Evolutionary conservation across 1,139 yeast genomes (phyloP).

Genomic region (Magnusiomyces sp.): DNA sequence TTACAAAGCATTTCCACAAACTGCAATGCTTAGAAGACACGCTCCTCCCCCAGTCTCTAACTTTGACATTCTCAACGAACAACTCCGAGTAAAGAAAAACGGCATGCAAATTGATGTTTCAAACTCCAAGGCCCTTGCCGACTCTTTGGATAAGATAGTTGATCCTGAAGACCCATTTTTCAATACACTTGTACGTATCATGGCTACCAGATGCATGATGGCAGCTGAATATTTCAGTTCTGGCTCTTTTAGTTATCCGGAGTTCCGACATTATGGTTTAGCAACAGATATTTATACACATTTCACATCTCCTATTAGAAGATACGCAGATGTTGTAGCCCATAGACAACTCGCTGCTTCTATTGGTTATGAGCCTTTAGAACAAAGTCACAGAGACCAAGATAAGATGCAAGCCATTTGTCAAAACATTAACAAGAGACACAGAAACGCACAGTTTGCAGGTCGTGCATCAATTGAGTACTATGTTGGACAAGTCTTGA

Average conservation of each 20-base stretch:
- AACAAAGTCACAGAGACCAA: conserved; percentile 78
- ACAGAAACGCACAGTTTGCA: conserved; percentile 97
- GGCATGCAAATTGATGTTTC: conserved; percentile 55
- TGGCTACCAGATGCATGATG: conserved; percentile 99
- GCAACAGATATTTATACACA: conserved; percentile 98
- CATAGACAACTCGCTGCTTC: conserved; percentile 98
- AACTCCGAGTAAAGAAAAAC: conserved; percentile 71
- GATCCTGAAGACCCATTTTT: conserved; percentile 82
- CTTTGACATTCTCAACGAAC: conserved; percentile 81
- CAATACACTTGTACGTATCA: conserved; percentile 86
- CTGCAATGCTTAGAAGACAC: conserved; percentile 93
- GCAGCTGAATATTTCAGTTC: conserved; percentile 97
- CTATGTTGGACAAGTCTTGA: conserved; percentile 96
- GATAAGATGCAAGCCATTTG: conserved; percentile 83
- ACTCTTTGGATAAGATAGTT: conserved; percentile 78
- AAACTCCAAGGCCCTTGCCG: conserved; percentile 86
- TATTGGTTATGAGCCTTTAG: conserved; percentile 81
- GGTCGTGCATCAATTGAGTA: conserved; percentile 97
- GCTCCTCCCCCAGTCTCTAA: conserved; percentile 93
- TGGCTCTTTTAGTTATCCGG: conserved; percentile 89
- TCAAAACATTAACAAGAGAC: conserved; percentile 84
- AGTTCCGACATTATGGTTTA: conserved; percentile 91
- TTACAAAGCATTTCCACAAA: conserved; percentile 89
- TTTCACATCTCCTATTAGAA: conserved; percentile 96
- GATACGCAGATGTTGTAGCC: conserved; percentile 96